phyloP scores from a whole-genome alignment of 1,284 basidiomycete species.

The Tilletia indica region DNA sequence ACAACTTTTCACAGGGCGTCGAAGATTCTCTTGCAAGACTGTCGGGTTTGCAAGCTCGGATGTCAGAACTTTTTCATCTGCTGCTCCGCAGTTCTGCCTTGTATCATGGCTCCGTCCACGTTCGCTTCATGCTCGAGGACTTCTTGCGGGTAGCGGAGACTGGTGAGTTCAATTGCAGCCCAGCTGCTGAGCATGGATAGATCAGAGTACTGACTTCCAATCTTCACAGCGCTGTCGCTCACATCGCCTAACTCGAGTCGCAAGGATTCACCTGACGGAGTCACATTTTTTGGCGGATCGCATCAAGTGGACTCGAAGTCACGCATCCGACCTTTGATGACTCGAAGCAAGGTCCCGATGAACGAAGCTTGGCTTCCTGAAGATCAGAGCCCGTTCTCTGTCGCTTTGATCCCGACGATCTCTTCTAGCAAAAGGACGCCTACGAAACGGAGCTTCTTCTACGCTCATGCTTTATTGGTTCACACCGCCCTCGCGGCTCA shows the following conservation, averaged over 20 bases:
- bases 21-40: not conserved
- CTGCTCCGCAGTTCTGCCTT: not conserved
- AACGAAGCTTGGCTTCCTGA: slow-evolving; percentile 23
- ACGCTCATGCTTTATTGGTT: slow-evolving; percentile 16
- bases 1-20: not conserved
- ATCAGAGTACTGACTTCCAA: too few relatives aligned
- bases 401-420: not conserved
- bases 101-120: not conserved
- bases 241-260: too few relatives aligned
- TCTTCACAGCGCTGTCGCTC: too few relatives aligned
- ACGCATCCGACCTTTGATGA: not conserved
- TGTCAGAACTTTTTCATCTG: not conserved
- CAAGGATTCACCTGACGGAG: not conserved
- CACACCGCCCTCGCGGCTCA: slow-evolving; percentile 6
- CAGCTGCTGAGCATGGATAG: too few relatives aligned
- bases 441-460: slow-evolving; percentile 10
- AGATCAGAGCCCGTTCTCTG: slow-evolving; percentile 23
- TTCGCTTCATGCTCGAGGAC: slow-evolving; percentile 13
- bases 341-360: slow-evolving; percentile 8
- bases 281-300: not conserved
- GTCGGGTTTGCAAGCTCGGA: not conserved
- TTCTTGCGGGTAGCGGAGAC: slow-evolving; percentile 16
- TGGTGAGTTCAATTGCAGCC: not conserved
- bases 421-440: not conserved
- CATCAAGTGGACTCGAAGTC: not conserved